Base-by-base conservation (phyloP, 1,139 yeast species). In the Sugiyamaella castrensis region DNA sequence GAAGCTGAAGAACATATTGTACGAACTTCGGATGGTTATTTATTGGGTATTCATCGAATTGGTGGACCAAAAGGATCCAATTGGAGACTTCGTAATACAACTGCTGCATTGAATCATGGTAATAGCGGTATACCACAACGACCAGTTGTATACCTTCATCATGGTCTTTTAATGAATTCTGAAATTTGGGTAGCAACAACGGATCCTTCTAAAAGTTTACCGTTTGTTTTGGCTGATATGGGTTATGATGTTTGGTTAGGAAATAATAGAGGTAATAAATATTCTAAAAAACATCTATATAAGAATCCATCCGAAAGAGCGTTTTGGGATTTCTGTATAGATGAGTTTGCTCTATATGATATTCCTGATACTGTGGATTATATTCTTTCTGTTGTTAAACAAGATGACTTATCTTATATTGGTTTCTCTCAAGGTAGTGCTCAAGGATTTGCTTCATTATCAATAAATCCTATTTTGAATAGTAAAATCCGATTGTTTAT, bases 371-470 rank as follows among this genome's bases (percentile, higher is more conserved):
- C 84, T 5, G 75, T 88, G 11, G 77, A 79, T 56, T 85, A 86
- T 64, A 79, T 88, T 34, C 62, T 82, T 41, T 61, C 69, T 15
- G 68, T 72, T 44, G 76, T 84, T 4, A 57, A 64, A 9, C 69
- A 68, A 36, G 54, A 61, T 24, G 63, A 72, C 15, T 68, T 88
- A 40, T 77, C 81, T 1, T 88, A 87, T 62, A 75, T 89, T 58
- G 97, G 96, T 0, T 89, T 89, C 63, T 81, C 89, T 43, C 97
- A 89, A 66, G 97, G 97, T 7, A 83, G 94, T 1, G 95, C 96
- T 1, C 96, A 89, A 66, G 87, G 88, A 36, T 84, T 89, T 67
- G 95, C 96, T 0, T 75, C 89, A 37, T 71, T 86, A 27, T 79
- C 92, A 0, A 72, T 86, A n/a, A 81, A 84, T 63, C 78, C 87